Conservation (phyloP, 148 eudicot species). For the Amaranthus hypochondriacus region DNA sequence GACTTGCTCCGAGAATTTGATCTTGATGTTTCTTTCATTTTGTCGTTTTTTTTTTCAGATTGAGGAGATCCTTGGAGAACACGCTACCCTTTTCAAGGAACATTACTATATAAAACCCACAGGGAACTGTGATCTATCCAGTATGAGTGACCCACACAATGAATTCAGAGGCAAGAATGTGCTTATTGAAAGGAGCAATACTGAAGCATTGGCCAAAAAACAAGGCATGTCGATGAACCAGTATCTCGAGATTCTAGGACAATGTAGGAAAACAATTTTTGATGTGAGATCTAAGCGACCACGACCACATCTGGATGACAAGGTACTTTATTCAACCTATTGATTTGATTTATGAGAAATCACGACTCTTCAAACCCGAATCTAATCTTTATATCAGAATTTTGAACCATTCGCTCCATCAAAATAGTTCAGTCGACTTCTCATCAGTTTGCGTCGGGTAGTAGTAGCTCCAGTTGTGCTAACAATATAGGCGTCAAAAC, state of each 20-base stretch:
- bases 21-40: not conserved
- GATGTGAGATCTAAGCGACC: slow-evolving; percentile 68
- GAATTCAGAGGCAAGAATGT: slow-evolving; percentile 87
- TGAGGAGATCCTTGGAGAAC: slow-evolving; percentile 66
- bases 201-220: slow-evolving; percentile 70
- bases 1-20: not conserved
- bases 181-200: slow-evolving; percentile 71
- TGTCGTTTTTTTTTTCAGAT: slow-evolving; percentile 34
- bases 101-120: slow-evolving; percentile 76
- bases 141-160: slow-evolving; percentile 84
- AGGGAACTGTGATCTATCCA: slow-evolving; percentile 87
- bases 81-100: slow-evolving; percentile 68
- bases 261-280: slow-evolving; percentile 60
- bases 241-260: slow-evolving; percentile 56
- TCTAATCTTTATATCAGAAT: not conserved
- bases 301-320: slow-evolving; percentile 82
- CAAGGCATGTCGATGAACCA: slow-evolving; percentile 49
- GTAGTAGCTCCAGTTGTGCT: too few species aligned
- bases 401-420: not conserved
- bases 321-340: slow-evolving; percentile 39
- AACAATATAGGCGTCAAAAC: too few species aligned
- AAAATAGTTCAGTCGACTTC: not conserved
- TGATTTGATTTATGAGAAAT: not conserved
- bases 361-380: not conserved
- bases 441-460: not conserved